Percentiles rank a stretch among this genome's conserved stretches.
These are phyloP conservation scores for Blumeria graminis DNA, from an alignment of 2,329 filamentous ascomycete species.

Conservation along the genomic window DNA sequence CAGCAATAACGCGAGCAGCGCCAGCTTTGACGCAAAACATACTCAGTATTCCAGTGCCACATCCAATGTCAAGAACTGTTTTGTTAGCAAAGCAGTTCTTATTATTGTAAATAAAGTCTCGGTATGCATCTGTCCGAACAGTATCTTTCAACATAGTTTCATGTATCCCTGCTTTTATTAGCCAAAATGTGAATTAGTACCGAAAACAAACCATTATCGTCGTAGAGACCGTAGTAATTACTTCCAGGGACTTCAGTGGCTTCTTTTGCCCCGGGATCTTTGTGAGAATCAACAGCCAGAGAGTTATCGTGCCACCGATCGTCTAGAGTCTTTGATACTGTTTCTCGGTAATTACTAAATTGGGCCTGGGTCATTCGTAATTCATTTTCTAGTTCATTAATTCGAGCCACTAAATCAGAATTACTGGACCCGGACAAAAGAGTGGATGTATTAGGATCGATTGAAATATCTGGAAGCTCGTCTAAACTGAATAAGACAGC, in stretches of 20 bases:
- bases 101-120: constrained; percentile 85
- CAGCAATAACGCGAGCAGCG: constrained; percentile 64
- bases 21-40: constrained; percentile 90
- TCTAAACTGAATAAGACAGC: constrained; percentile 71
- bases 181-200: not conserved
- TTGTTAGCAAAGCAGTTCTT: constrained; percentile 71
- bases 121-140: constrained; percentile 72
- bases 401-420: constrained; percentile 12
- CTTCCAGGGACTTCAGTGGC: constrained; percentile 27
- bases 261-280: constrained; percentile 7
- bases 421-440: constrained; percentile 6
- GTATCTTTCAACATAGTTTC: constrained; percentile 88
- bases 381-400: constrained; percentile 18
- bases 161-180: constrained; percentile 43
- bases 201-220: constrained; percentile 31
- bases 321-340: constrained; percentile 18
- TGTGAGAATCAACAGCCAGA: constrained; percentile 6
- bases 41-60: constrained; percentile 65
- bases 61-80: constrained; percentile 75
- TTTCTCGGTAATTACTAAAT: constrained; percentile 18
- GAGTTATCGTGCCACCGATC: constrained; percentile 16
- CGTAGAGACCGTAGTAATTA: constrained; percentile 40
- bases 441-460: constrained; percentile 14
- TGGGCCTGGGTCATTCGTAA: constrained; percentile 17
- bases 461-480: constrained; percentile 33